These are phyloP conservation scores for Aspergillus heteromorphus DNA, from an alignment of 495 filamentous ascomycete genomes.

Conservation along the genomic window DNA sequence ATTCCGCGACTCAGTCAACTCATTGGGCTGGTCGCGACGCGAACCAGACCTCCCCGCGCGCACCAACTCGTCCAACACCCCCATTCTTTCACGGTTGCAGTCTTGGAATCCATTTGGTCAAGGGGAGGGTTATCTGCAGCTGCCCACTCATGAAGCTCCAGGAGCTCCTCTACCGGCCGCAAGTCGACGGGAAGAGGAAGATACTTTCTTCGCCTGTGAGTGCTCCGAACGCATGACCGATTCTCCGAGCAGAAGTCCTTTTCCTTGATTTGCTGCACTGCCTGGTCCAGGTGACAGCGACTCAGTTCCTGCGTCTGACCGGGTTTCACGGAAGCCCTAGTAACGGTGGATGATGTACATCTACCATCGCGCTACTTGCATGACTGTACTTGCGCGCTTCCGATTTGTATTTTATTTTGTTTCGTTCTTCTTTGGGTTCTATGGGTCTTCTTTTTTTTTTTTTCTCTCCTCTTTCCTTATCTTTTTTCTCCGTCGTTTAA, in stretches of 20 bases:
- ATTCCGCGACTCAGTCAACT: conserved; percentile 91
- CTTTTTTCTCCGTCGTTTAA: conserved; percentile 8
- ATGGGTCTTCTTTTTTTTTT: conserved; percentile 11
- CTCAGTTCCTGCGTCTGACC: conserved; percentile 38
- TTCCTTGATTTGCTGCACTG: conserved; percentile 19
- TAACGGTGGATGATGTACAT: not conserved
- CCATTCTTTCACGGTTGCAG: conserved; percentile 75
- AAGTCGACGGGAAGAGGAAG: conserved; percentile 85
- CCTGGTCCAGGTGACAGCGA: conserved; percentile 33
- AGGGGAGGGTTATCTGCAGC: conserved; percentile 77
- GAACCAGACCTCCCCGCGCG: conserved; percentile 73
- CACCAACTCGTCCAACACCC: conserved; percentile 61
- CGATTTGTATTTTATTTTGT: conserved; percentile 3
- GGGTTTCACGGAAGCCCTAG: conserved; percentile 20
- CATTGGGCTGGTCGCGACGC: conserved; percentile 88
- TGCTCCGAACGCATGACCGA: conserved; percentile 32
- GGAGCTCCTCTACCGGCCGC: conserved; percentile 85
- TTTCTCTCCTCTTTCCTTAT: not conserved
- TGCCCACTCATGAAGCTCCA: conserved; percentile 77
- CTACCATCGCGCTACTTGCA: not conserved
- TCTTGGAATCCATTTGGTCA: conserved; percentile 85
- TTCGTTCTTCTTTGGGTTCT: not conserved
- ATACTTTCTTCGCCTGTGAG: conserved; percentile 94
- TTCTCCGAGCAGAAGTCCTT: conserved; percentile 4
- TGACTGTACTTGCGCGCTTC: not conserved